Conservation (phyloP, 2,329 filamentous ascomycete genomes). For the Colletotrichum siamense region DNA sequence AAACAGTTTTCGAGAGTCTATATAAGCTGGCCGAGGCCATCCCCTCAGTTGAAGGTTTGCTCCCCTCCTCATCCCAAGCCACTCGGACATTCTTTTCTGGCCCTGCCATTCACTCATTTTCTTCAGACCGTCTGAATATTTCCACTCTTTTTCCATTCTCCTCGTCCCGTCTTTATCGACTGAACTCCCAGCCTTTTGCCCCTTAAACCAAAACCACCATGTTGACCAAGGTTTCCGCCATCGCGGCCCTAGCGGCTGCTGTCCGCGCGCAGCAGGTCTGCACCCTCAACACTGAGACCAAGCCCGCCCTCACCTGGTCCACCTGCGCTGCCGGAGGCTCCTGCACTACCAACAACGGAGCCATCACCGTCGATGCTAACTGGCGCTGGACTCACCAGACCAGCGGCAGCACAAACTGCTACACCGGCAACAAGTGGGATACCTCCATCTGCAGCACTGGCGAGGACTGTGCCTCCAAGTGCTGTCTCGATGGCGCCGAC, state of each 20-base stretch:
- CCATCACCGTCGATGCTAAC: constrained; percentile 63
- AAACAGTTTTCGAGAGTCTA: constrained; percentile 16
- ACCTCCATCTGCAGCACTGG: constrained; percentile 44
- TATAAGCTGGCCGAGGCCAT: constrained; percentile 1
- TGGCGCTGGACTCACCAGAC: constrained; percentile 65
- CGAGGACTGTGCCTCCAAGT: constrained; percentile 51
- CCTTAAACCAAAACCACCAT: not conserved
- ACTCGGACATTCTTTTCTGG: not conserved
- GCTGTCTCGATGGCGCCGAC: constrained; percentile 59
- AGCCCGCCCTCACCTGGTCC: constrained; percentile 59
- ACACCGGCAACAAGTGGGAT: constrained; percentile 57
- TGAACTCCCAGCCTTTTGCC: not conserved
- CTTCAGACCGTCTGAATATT: constrained; percentile 6
- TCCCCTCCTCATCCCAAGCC: not conserved
- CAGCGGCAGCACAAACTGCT: constrained; percentile 58
- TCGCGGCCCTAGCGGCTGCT: constrained; percentile 37
- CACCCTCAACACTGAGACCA: constrained; percentile 51
- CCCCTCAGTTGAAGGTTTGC: not conserved
- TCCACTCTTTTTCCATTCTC: not conserved
- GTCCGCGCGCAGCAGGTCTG: constrained; percentile 56
- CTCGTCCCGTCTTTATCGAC: not conserved
- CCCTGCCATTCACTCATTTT: not conserved
- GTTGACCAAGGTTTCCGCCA: constrained; percentile 35
- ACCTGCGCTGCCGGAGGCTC: constrained; percentile 55
- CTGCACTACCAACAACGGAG: constrained; percentile 54